Base-by-base conservation (phyloP, 805 yeast genomes). In the Candida endomychidarum region DNA sequence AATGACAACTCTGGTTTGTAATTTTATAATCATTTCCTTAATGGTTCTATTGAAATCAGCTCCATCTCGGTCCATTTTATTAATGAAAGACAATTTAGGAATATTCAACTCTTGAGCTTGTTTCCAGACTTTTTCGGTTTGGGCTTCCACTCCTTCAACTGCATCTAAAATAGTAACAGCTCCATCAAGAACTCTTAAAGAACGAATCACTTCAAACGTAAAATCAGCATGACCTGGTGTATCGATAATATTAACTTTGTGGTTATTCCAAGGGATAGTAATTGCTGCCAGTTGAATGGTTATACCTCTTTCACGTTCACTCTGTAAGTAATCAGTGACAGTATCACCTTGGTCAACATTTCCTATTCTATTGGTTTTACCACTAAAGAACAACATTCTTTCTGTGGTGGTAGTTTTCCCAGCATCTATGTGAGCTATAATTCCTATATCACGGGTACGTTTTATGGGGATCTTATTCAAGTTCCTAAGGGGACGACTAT, bases 201-300 rank as follows among this genome's bases (percentile, higher is more conserved):
- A 83, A 41, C 97, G 67, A 2, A 80, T 86, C 4, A 93, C 99
- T 61, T 93, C 99, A 59, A 90, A 93, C 0, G 95, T 86, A 60
- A 93, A 93, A 63, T 93, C 99, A 0, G 96, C 97, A 62, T 93
- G 99, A 0, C 99, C 99, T 0, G 99, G 99, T 0, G 99, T 93
- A 59, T 93, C 99, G 17, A 93, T 89, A 41, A 93, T 70, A 59
- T 93, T 93, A 53, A 93, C 80, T 49, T 78, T 80, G 54, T 79
- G 77, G 34, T 70, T 67, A 44, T 78, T 78, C 98, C 98, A 93
- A 20, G 87, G 83, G 36, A 93, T 75, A 0, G 96, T 79, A 25
- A 91, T 89, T 0, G 98, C 97, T 0, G 99, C 99, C 58, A 91
- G 84, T 57, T 90, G 96, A 53, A 93, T 93, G 0, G 99, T 91